Evolutionary conservation across 106 monocot genomes (phyloP), one percentile per base, ranked within the genome.

Genomic region (Dendrobium nobile): DNA sequence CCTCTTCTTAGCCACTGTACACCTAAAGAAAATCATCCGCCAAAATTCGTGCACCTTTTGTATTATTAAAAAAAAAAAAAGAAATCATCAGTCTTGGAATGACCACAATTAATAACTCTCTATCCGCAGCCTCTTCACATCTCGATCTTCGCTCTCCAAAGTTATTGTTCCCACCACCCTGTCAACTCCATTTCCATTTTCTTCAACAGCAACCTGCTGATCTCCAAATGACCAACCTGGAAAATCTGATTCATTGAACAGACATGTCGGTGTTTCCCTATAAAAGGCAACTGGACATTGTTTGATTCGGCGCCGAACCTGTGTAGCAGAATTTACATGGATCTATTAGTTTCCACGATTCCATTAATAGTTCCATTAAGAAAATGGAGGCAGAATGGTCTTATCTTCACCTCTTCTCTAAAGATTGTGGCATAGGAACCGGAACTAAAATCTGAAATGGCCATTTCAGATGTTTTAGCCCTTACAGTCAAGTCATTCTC

Each of bases 231-330:
- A 85, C 97, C 97, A 98, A 33, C 91, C 91, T 19, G 91, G 74
- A 67, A 92, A 98, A 59, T 98, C 94, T 13, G 94, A 86, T 27
- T 85, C 91, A 37, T 45, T 88, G 75, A 98, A 98, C 22, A 94
- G 81, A 47, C 87, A 74, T 41, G 84, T 88, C 10, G 94, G 94
- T 4, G 84, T 87, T 41, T 56, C 85, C 81, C 75, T 85, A 77
- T 94, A 98, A 80, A 94, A 92, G 59, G 97, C 94, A 82, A 98
- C 82, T 0, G 97, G 97, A 10, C 94, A 94, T 82, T 92, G 97
- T 75, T 98, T 98, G 82, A 94, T 88, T 76, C 94, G 80, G 37
- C 90, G 78, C 10, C 91, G 79, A 41, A 88, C 83, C 97, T 98
- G 86, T 86, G 85, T 68, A 59, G 47, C 40, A 75, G 68, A 78